phyloP scores from a whole-genome alignment of 352 stramenopile genomes.

The Poterioochromonas sp. region DNA sequence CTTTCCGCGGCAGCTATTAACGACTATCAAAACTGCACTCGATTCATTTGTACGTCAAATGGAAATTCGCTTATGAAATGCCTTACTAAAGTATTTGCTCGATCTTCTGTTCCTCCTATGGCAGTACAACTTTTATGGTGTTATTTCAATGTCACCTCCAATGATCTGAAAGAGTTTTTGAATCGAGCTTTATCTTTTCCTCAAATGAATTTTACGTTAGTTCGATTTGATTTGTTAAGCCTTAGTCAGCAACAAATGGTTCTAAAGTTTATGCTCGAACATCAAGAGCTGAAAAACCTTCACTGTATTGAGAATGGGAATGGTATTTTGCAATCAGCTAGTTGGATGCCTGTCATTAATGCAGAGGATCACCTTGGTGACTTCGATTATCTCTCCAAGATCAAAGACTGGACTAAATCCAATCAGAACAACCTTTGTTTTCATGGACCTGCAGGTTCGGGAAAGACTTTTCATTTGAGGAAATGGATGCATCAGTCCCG shows the following conservation, averaged over 20 bases:
- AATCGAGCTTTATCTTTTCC: background rate
- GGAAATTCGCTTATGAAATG: background rate
- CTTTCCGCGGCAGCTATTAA: background rate
- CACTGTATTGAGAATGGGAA: constrained; percentile 6
- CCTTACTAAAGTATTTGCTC: background rate
- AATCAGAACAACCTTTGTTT: background rate
- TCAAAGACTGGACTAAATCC: background rate
- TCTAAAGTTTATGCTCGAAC: background rate
- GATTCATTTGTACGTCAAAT: background rate
- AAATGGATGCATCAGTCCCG: background rate
- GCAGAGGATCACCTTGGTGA: background rate
- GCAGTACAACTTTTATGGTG: constrained; percentile 19
- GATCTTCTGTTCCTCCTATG: background rate
- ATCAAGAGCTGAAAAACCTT: background rate
- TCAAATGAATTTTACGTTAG: background rate
- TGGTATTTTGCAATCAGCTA: constrained; percentile 20
- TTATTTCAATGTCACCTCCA: background rate
- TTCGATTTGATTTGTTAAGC: background rate
- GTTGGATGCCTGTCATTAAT: background rate
- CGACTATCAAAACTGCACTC: background rate
- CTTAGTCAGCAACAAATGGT: background rate
- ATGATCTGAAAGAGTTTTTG: background rate
- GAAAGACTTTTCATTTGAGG: constrained; percentile 22
- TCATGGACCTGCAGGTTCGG: background rate
- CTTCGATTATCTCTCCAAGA: background rate